Percentiles rank a stretch among this genome's conserved stretches.
Evolutionary conservation across 345 rosid genomes (phyloP).

Genomic region (Stellera chamaejasme): DNA sequence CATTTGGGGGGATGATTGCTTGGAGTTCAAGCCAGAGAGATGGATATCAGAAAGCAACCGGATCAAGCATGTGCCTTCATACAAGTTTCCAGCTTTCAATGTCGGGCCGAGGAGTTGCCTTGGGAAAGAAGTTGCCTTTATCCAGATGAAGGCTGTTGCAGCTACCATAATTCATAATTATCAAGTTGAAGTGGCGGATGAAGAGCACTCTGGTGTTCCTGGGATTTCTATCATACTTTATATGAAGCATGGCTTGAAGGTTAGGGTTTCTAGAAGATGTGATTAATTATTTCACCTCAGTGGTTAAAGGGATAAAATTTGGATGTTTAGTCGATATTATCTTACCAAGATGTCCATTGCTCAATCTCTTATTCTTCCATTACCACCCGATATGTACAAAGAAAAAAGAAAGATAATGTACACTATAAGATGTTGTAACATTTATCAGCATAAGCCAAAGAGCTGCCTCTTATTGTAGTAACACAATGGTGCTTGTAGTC

Average conservation of each 20-base stretch:
- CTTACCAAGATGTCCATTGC: too few relatives aligned
- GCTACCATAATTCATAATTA: conserved; percentile 38
- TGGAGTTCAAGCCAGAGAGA: conserved; percentile 35
- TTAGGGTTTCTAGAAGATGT: conserved; percentile 24
- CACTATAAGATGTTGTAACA: too few relatives aligned
- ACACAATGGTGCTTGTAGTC: too few relatives aligned
- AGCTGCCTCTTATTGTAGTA: too few relatives aligned
- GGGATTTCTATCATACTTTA: conserved; percentile 32
- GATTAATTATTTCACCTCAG: background rate
- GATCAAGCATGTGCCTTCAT: conserved; percentile 28
- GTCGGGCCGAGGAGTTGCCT: conserved; percentile 62
- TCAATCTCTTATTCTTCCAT: too few relatives aligned
- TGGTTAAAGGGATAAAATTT: too few relatives aligned
- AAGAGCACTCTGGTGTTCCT: conserved; percentile 28
- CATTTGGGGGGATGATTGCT: conserved; percentile 34
- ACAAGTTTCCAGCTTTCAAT: conserved; percentile 51
- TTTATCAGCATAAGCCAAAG: too few relatives aligned
- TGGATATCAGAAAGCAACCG: conserved; percentile 22
- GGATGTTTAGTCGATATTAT: too few relatives aligned
- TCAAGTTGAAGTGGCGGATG: conserved; percentile 29
- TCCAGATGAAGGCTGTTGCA: conserved; percentile 38
- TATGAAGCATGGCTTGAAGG: conserved; percentile 41
- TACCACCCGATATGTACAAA: too few relatives aligned
- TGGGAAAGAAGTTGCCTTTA: conserved; percentile 51
- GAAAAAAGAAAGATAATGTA: too few relatives aligned